Evolutionary conservation across 192 early-diverging fungal genomes (phyloP), one percentile per base, ranked within the genome.

Genomic region (Linnemannia elongata): DNA sequence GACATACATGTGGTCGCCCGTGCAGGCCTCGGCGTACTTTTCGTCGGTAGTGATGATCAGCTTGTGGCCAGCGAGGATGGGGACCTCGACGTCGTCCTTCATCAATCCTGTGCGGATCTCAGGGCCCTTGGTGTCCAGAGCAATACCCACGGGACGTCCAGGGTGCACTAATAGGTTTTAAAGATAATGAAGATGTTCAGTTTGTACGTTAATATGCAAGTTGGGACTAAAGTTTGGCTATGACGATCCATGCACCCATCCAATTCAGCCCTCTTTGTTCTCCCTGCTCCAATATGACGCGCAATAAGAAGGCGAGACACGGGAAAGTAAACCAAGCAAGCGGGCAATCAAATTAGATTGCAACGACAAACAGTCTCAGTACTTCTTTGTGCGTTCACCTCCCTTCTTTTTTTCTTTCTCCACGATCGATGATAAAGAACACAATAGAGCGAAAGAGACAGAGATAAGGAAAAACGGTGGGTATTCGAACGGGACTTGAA

Each of bases 81-180:
- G 93, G 36, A 96, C 88, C 79, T 97, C 95, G 36, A 89, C 78
- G 79, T 93, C 94, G 88, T 93, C 93, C 83, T 90, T 93, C 92
- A 95, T 95, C 80, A 93, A 90, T 82, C 96, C 96, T 22, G 96
- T 97, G 69, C 96, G 95, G 90, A 97, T 97, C 91, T 97, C 96
- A 39, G 96, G 96, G 41, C 96, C 96, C 89, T 97, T 97, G 47
- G 95, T 96, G 90, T 96, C 96, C n/a, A 96, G 89, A 52, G 96
- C 96, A 88, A 96, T 95, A 66, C 92, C 96, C 44, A 93, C 84
- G 66, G 89, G 89, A 54, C 88, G 83, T 71, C 88, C 90, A 52
- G 90, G 91, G 71, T 92, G 89, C 35, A 88, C 91, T 93, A 81
- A 18, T 39, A 10, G 15, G 55, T 22, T 22, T 45, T 45, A 10